Evolutionary conservation across 1,284 basidiomycete genomes (phyloP).

Genomic region (Pisolithus thermaeus): DNA sequence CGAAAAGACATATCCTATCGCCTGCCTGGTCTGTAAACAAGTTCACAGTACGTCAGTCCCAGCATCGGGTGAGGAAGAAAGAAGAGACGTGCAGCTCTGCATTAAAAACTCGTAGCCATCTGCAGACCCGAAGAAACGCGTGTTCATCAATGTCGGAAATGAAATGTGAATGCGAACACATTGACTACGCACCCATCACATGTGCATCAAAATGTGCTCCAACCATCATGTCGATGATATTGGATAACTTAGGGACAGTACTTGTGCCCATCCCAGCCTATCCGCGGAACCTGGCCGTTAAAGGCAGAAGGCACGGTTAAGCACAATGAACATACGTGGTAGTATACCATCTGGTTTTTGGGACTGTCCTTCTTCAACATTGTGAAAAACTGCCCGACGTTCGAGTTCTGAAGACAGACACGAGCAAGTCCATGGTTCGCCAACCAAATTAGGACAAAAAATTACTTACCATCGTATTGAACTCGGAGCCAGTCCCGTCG

Average conservation of each 20-base stretch:
- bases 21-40: conserved; percentile 30
- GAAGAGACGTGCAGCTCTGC: conserved; percentile 43
- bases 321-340: conserved; percentile 36
- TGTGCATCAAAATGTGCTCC: conserved; percentile 45
- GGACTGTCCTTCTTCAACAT: conserved; percentile 49
- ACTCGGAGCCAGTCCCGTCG: conserved; percentile 44
- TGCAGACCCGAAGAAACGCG: conserved; percentile 11
- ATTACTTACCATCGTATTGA: conserved; percentile 40
- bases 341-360: conserved; percentile 48
- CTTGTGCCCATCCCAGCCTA: conserved; percentile 52
- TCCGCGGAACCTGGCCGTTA: neutral
- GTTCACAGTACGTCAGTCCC: too few relatives aligned
- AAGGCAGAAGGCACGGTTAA: neutral
- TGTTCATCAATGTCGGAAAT: neutral
- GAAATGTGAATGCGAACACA: neutral
- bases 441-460: neutral
- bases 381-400: conserved; percentile 44
- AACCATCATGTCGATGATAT: conserved; percentile 44
- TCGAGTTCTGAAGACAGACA: conserved; percentile 34
- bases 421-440: neutral
- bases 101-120: conserved; percentile 58
- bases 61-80: neutral
- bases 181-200: conserved; percentile 36
- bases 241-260: conserved; percentile 37
- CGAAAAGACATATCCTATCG: conserved; percentile 43